A percentile compares a stretch with the other conserved stretches of the same genome.
Evolutionary conservation across 768 basidiomycete genomes (phyloP).

Genomic region (Tricholoma saponaceum): DNA sequence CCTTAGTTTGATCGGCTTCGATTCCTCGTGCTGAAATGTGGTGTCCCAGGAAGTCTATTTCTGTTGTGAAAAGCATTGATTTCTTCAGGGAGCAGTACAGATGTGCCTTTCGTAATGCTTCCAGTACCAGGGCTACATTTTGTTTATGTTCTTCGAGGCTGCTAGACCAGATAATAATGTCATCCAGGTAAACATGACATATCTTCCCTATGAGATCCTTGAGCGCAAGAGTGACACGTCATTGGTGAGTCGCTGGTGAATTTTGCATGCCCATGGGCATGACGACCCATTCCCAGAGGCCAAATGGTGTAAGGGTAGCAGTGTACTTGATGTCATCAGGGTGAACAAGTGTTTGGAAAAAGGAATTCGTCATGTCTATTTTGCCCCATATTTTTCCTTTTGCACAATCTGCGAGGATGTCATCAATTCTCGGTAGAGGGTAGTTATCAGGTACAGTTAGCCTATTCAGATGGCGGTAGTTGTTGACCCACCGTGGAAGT

Average conservation of each 20-base stretch:
- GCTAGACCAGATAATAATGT: slow-evolving; percentile 42
- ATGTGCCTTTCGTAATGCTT: slow-evolving; percentile 1
- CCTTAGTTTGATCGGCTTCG: neutral
- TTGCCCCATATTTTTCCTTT: too few relatives aligned
- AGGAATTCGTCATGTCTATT: too few relatives aligned
- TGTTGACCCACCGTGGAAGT: neutral
- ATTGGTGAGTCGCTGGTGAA: slow-evolving; percentile 30
- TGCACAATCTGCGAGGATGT: slow-evolving; percentile 6
- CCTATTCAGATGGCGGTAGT: neutral
- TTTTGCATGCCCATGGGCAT: too few relatives aligned
- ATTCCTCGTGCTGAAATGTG: neutral
- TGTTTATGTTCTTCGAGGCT: slow-evolving; percentile 26
- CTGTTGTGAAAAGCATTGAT: neutral
- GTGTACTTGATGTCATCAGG: too few relatives aligned
- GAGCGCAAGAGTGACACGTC: too few relatives aligned
- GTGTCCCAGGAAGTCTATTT: neutral
- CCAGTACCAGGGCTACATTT: slow-evolving; percentile 23
- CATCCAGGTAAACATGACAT: slow-evolving; percentile 42
- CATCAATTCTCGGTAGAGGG: neutral
- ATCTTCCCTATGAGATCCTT: slow-evolving; percentile 29
- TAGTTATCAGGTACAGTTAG: neutral
- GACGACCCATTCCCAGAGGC: too few relatives aligned
- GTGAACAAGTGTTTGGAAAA: too few relatives aligned
- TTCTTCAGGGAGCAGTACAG: slow-evolving; percentile 2
- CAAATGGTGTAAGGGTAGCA: too few relatives aligned